phyloP scores from a whole-genome alignment of 495 filamentous ascomycete genomes.

The Platismatia glauca region DNA sequence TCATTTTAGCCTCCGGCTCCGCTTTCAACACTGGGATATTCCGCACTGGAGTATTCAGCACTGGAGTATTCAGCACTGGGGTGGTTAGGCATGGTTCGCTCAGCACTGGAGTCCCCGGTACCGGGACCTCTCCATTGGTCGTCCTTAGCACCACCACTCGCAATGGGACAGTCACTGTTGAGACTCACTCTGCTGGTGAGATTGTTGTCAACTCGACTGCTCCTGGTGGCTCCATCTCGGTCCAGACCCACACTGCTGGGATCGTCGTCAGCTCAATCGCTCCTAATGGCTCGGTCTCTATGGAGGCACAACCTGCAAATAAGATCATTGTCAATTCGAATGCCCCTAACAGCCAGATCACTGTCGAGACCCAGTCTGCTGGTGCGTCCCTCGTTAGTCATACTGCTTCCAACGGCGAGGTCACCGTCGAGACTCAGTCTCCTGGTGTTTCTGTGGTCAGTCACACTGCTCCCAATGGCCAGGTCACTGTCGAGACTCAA shows the following conservation, averaged over 20 bases:
- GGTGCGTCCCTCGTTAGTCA: background rate
- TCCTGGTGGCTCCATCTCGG: too few species aligned
- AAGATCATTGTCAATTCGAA: too few species aligned
- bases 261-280: background rate
- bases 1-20: background rate
- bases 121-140: background rate
- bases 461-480: background rate
- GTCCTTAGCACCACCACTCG: background rate
- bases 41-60: background rate
- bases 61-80: background rate
- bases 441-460: background rate
- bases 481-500: conserved; percentile 4
- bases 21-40: background rate
- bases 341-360: background rate
- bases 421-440: conserved; percentile 1
- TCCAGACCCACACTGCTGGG: background rate
- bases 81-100: background rate
- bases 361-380: background rate
- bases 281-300: background rate
- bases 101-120: background rate
- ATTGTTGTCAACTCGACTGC: background rate
- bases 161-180: background rate
- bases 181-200: background rate
- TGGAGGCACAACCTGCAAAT: background rate
- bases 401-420: background rate